Base-by-base conservation (phyloP, 164 flowering plant species). In the Nymphaea thermarum region DNA sequence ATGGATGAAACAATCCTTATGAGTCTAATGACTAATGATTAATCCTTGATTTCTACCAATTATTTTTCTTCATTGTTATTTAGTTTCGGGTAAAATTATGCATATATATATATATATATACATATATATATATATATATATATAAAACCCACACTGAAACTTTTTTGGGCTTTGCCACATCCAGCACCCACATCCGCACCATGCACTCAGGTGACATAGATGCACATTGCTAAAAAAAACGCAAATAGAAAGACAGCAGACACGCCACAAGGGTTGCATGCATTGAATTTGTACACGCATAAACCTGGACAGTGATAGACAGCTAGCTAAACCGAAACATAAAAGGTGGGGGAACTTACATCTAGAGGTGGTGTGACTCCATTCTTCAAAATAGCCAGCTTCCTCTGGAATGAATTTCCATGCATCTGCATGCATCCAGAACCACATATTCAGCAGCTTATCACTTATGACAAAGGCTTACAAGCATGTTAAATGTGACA, bases 371-470 rank as follows among this genome's bases (percentile, higher is more conserved):
- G 93, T 63, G 88, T 80, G 42, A 80, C 85, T 59, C 96, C 95
- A 74, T 82, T 80, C 79, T 91, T 94, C 57, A 94, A 75, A 18
- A 90, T 76, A 10, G 94, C 74, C 72, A 91, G 85, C 72, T 85
- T 95, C 82, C 98, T 82, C 72, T 95, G 94, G 71, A 88, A 95
- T 10, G 99, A 95, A 79, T 89, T 87, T 72, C 99, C 99, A 79
- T 86, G 96, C 92, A 94, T 94, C 99, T 94, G 88, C 53, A 65
- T 43, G 57, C 57, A 51, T 15, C 57, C 57, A 51, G 3, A 10
- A 51, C 8, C 15, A 51, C 8, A 51, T 51, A 10, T 15, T 51
- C 57, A 8, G 12, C 3, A 51, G 14, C 14, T 8, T 51, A 51
- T 15, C 57, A 51, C 57, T 51, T 8, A 15, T 51, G 12, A 51